These are phyloP conservation scores for Diaporthe sp. DNA, from an alignment of 2,329 filamentous ascomycete genomes.

Conservation along the genomic window DNA sequence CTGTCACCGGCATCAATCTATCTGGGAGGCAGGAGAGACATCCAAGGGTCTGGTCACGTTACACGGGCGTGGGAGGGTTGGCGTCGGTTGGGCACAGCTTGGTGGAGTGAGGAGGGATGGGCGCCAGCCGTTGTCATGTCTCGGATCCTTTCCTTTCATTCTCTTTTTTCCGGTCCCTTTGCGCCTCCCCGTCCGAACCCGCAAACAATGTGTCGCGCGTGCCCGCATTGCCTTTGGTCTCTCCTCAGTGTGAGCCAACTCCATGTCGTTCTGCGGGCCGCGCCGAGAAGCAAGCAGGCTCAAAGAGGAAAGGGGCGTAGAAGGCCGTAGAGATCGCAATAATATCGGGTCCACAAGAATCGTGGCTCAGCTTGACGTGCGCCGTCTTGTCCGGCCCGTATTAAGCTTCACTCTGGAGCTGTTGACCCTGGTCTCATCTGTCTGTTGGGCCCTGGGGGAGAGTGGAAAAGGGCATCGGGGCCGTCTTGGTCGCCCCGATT, in stretches of 20 bases:
- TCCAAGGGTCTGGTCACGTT: constrained; percentile 18
- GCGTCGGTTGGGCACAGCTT: not conserved
- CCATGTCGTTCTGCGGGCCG: not conserved
- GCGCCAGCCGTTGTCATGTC: constrained; percentile 7
- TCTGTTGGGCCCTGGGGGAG: not conserved
- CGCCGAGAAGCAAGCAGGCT: constrained; percentile 1
- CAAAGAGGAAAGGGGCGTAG: not conserved
- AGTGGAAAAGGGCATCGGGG: constrained; percentile 1
- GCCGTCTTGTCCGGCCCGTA: not conserved
- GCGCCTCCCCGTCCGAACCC: not conserved
- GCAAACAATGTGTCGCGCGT: constrained; percentile 10
- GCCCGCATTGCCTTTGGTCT: not conserved
- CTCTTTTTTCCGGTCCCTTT: not conserved
- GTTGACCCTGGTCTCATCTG: constrained; percentile 15
- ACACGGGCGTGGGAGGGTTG: not conserved
- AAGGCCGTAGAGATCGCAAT: not conserved
- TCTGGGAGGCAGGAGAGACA: constrained; percentile 10
- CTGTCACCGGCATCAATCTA: not conserved
- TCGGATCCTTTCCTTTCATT: not conserved
- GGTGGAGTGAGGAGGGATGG: not conserved
- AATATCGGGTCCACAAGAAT: constrained; percentile 8
- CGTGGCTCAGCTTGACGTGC: constrained; percentile 30
- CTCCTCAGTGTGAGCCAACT: not conserved
- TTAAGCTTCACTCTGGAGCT: not conserved
- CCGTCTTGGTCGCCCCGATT: not conserved